Evolutionary conservation across 2,329 filamentous ascomycete species (phyloP).

Genomic region (Helicocarpus griseus): DNA sequence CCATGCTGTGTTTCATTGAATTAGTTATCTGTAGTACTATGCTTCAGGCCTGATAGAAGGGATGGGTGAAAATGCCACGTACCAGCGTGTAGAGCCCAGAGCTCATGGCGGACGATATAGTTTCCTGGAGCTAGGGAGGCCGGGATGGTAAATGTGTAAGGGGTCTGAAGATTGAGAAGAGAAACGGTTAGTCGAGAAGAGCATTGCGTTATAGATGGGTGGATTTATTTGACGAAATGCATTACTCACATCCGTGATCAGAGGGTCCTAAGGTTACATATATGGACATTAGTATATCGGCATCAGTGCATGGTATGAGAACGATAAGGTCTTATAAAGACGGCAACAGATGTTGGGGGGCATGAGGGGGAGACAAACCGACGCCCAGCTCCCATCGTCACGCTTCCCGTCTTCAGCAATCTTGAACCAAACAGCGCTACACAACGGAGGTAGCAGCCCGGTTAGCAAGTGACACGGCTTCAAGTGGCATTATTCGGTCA

Average conservation of each 20-base stretch:
- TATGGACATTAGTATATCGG: slow-evolving; percentile 9
- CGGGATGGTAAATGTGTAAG: slow-evolving; percentile 46
- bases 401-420: slow-evolving; percentile 38
- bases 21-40: too few species aligned
- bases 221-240: too few species aligned
- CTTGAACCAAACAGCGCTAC: slow-evolving; percentile 47
- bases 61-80: too few species aligned
- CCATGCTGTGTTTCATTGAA: too few species aligned
- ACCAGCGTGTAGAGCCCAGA: slow-evolving; percentile 47
- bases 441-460: neutral
- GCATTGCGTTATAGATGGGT: neutral
- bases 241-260: slow-evolving; percentile 16
- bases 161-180: slow-evolving; percentile 35
- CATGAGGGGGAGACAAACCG: slow-evolving; percentile 1
- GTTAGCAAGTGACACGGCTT: too few species aligned
- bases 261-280: slow-evolving; percentile 6
- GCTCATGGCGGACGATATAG: slow-evolving; percentile 51
- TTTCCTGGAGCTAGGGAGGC: slow-evolving; percentile 43
- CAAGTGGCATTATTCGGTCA: too few species aligned
- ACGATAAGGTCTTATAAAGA: too few species aligned
- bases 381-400: slow-evolving; percentile 36
- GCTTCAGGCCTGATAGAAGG: too few species aligned
- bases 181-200: slow-evolving; percentile 22
- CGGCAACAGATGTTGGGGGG: too few species aligned
- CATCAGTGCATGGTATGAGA: neutral